Evolutionary conservation across 768 basidiomycete species (phyloP), one percentile per base, ranked within the genome.

Genomic region (Podaxis sp.): DNA sequence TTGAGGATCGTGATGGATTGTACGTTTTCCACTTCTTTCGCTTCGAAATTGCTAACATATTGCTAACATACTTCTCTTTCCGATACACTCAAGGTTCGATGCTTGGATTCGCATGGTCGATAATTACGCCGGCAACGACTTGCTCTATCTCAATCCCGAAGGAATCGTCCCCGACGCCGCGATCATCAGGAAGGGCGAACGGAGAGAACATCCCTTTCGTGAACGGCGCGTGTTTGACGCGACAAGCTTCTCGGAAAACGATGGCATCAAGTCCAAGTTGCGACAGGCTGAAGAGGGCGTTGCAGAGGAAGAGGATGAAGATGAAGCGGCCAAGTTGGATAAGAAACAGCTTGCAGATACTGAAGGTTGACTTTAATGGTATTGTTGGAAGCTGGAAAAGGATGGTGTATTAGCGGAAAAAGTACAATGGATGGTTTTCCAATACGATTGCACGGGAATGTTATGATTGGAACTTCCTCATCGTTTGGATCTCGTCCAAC

Each of bases 401-500:
- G 21, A 21, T 23, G 9, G 37, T 55, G 32, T 50, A 61, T 53
- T 59, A 55, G 16, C 28, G n/a, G n/a, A 32, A 40, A 40, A 21
- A 50, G 11, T 16, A 28, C 18, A 36, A 40, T 21, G 4, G 14
- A 52, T 28, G 50, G 28, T 52, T 14, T 52, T 32, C 50, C 28
- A 4, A 21, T 16, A 23, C 4, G 9, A 3, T 4, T 18, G 46
- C 5, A 16, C 21, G 2, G 44, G 44, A 21, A 13, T 23, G 42
- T 82, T 72, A 92, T 65, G 89, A 79, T 73, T 95, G 93, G 81
- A 90, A 93, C 75, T 92, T 92, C 69, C 93, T 81, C 85, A 93
- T 88, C 23, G 89, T 91, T 69, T 93, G 90, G 47, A 96, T 93
- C 70, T 95, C 91, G 67, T 91, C 88, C 4, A 96, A 80, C 55